Conservation (phyloP, 2,329 filamentous ascomycete genomes). For the Fusarium kyushuense region DNA sequence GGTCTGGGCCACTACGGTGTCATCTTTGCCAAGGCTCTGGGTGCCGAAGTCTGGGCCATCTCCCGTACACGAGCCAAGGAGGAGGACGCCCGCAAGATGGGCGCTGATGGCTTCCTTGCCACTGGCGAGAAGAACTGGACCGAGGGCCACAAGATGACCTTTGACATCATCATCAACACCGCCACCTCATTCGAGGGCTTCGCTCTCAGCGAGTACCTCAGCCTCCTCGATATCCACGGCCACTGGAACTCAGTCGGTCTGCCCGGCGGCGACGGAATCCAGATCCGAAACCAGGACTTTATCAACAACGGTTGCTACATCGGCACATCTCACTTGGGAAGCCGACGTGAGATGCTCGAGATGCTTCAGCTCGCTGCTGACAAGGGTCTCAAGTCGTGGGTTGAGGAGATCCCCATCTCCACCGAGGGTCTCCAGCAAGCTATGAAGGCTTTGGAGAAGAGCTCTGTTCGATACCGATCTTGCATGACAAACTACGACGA, state of each 20-base stretch:
- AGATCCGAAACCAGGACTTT: slow-evolving; percentile 80
- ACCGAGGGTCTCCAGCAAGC: slow-evolving; percentile 77
- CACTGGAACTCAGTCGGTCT: slow-evolving; percentile 84
- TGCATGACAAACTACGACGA: slow-evolving; percentile 79
- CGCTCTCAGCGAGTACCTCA: slow-evolving; percentile 78
- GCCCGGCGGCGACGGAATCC: slow-evolving; percentile 79
- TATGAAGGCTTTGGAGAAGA: slow-evolving; percentile 75
- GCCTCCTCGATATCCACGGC: slow-evolving; percentile 83
- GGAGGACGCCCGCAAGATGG: slow-evolving; percentile 68
- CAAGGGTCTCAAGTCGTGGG: slow-evolving; percentile 76
- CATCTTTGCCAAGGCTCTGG: slow-evolving; percentile 75
- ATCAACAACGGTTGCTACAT: slow-evolving; percentile 80
- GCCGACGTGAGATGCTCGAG: slow-evolving; percentile 74
- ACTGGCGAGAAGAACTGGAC: slow-evolving; percentile 70
- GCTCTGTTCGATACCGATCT: slow-evolving; percentile 80
- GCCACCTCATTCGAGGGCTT: slow-evolving; percentile 77
- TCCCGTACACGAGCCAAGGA: slow-evolving; percentile 71
- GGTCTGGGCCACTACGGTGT: slow-evolving; percentile 79
- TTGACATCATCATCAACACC: slow-evolving; percentile 82
- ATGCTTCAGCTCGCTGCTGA: slow-evolving; percentile 80
- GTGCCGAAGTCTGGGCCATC: slow-evolving; percentile 72
- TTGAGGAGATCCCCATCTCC: slow-evolving; percentile 79
- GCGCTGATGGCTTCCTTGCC: slow-evolving; percentile 70
- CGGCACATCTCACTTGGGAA: slow-evolving; percentile 77
- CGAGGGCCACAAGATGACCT: slow-evolving; percentile 68